A percentile compares a stretch with the other conserved stretches of the same genome.
phyloP scores from a whole-genome alignment of 176 grass and related monocot species.

The Juncus effusus region DNA sequence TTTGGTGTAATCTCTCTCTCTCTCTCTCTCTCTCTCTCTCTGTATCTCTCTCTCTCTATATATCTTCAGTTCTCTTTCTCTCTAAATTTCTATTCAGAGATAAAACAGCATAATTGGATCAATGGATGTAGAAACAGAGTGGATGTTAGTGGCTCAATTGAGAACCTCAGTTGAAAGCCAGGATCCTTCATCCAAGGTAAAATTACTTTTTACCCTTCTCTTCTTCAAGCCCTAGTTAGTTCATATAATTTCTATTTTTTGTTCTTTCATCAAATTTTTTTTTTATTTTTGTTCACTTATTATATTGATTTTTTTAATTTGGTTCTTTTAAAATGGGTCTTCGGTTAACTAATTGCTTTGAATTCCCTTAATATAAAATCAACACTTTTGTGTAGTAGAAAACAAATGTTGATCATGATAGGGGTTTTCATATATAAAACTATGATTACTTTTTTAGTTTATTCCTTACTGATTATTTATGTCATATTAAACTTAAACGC shows the following conservation, averaged over 20 bases:
- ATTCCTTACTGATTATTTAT: not conserved
- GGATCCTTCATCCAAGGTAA: conserved; percentile 30
- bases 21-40: not conserved
- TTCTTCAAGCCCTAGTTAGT: not conserved
- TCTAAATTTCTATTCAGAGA: not conserved
- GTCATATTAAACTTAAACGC: not conserved
- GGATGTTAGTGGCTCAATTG: conserved; percentile 22
- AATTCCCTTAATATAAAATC: not conserved
- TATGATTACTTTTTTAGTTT: conserved; percentile 41
- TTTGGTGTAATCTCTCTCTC: not conserved
- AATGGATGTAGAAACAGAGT: conserved; percentile 10
- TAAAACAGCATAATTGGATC: conserved; percentile 12
- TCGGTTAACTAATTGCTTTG: not conserved
- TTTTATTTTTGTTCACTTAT: conserved; percentile 1
- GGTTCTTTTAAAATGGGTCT: not conserved
- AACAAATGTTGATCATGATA: no score
- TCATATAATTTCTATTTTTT: not conserved
- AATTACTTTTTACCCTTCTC: not conserved
- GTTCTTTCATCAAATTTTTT: not conserved
- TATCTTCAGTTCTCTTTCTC: not conserved
- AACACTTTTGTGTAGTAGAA: not conserved
- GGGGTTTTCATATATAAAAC: not conserved
- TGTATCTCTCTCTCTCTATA: not conserved
- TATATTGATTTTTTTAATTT: not conserved
- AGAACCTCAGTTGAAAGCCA: conserved; percentile 23